Conservation (phyloP, 2,329 filamentous ascomycete genomes). For the Botrytis paeoniae region DNA sequence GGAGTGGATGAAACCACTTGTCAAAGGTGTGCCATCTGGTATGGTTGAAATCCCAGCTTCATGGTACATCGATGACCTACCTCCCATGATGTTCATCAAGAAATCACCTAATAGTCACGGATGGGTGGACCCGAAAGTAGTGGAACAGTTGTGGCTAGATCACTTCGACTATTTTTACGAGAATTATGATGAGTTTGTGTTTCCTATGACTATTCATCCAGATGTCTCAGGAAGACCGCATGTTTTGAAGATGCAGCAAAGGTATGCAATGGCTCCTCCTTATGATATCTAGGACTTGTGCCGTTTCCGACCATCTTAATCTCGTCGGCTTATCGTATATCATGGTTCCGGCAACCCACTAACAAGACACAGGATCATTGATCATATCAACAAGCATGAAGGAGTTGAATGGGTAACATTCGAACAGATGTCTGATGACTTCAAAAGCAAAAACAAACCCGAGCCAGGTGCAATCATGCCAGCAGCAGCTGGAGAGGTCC, state of each 20-base stretch:
- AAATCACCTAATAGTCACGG: conserved; percentile 63
- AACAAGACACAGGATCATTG: conserved; percentile 54
- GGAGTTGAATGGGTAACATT: conserved; percentile 67
- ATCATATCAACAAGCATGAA: conserved; percentile 61
- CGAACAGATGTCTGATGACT: conserved; percentile 69
- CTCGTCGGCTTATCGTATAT: background rate
- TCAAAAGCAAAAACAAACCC: conserved; percentile 62
- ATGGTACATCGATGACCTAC: conserved; percentile 61
- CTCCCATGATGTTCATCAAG: conserved; percentile 73
- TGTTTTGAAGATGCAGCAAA: conserved; percentile 70
- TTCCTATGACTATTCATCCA: conserved; percentile 74
- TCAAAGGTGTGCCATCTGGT: conserved; percentile 57
- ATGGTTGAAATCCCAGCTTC: conserved; percentile 64
- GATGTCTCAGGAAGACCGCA: conserved; percentile 71
- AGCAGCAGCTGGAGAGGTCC: conserved; percentile 50
- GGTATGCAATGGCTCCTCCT: conserved; percentile 56
- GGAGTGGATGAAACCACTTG: conserved; percentile 65
- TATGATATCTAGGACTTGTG: conserved; percentile 46
- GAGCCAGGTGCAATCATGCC: conserved; percentile 60
- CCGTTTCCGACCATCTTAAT: conserved; percentile 50
- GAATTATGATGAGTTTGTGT: conserved; percentile 74
- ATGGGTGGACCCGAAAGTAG: conserved; percentile 50
- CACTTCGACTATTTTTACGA: conserved; percentile 73
- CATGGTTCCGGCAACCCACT: background rate
- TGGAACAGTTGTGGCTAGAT: conserved; percentile 43